These are phyloP conservation scores for Myriangium duriaei DNA, from an alignment of 2,329 filamentous ascomycete genomes.

Conservation along the genomic window DNA sequence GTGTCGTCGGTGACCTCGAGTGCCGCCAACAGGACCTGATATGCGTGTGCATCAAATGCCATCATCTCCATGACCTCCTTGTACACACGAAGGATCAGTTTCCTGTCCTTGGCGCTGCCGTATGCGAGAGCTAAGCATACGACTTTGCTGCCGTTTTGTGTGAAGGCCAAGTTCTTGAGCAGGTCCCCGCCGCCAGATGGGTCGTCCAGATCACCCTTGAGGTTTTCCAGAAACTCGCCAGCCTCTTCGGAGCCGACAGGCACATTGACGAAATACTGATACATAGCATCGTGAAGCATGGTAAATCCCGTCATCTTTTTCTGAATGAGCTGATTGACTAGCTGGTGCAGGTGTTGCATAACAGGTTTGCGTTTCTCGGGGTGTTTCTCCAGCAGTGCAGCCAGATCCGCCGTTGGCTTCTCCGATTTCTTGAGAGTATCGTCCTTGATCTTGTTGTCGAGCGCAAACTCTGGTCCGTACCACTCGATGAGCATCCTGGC, in stretches of 20 bases:
- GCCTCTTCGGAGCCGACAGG: slow-evolving; percentile 68
- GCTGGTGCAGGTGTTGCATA: slow-evolving; percentile 69
- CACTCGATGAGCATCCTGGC: slow-evolving; percentile 78
- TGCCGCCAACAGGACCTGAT: slow-evolving; percentile 69
- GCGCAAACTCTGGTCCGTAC: slow-evolving; percentile 87
- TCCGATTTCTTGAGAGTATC: slow-evolving; percentile 31
- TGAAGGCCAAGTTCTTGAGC: slow-evolving; percentile 92
- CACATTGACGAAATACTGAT: slow-evolving; percentile 83
- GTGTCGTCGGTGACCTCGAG: slow-evolving; percentile 94
- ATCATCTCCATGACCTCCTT: slow-evolving; percentile 81
- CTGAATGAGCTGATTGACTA: slow-evolving; percentile 87
- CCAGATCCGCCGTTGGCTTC: slow-evolving; percentile 49
- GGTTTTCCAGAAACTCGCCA: slow-evolving; percentile 73
- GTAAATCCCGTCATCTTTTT: slow-evolving; percentile 97
- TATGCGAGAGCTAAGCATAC: slow-evolving; percentile 73
- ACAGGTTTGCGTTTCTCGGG: slow-evolving; percentile 81
- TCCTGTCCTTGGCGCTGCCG: slow-evolving; percentile 83
- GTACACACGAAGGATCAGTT: slow-evolving; percentile 75
- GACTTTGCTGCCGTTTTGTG: slow-evolving; percentile 71
- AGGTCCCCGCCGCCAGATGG: slow-evolving; percentile 58
- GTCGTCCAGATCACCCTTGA: slow-evolving; percentile 79
- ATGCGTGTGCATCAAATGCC: slow-evolving; percentile 66
- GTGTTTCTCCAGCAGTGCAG: slow-evolving; percentile 58
- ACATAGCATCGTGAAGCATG: slow-evolving; percentile 95
- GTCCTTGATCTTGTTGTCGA: slow-evolving; percentile 51